Percentiles rank a stretch among this genome's conserved stretches.
Evolutionary conservation across 108 stramenopile genomes (phyloP).

Genomic region (Nitzschia sp.): DNA sequence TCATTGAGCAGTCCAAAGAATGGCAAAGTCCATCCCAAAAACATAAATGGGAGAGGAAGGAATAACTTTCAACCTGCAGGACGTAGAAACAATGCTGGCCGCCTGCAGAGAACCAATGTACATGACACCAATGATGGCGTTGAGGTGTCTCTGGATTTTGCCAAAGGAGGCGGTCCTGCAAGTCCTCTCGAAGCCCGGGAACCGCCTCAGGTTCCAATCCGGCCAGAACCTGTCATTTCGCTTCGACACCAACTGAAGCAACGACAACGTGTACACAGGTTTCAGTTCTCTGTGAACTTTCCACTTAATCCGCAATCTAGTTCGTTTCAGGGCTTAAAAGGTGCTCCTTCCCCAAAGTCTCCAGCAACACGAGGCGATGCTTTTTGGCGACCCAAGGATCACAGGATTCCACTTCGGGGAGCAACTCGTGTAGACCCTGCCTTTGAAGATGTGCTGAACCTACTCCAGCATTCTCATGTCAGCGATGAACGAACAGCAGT

Average conservation of each 20-base stretch:
- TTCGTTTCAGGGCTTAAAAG: neutral
- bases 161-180: constrained; percentile 16
- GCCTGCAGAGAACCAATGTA: constrained; percentile 10
- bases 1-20: constrained; percentile 15
- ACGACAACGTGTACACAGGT: constrained; percentile 28
- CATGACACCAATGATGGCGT: constrained; percentile 20
- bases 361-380: neutral
- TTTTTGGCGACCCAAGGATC: constrained; percentile 31
- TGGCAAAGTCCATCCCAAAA: constrained; percentile 4
- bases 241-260: constrained; percentile 26
- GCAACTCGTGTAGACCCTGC: constrained; percentile 16
- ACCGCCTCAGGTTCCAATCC: constrained; percentile 12
- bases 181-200: constrained; percentile 19
- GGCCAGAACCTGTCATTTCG: constrained; percentile 26
- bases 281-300: constrained; percentile 38
- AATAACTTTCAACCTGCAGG: constrained; percentile 3
- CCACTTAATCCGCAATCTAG: neutral
- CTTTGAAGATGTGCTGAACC: constrained; percentile 31
- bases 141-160: constrained; percentile 17
- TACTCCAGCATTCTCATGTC: constrained; percentile 37
- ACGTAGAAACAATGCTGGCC: constrained; percentile 2
- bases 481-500: constrained; percentile 41
- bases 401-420: constrained; percentile 35
- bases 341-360: neutral
- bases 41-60: constrained; percentile 1